These are phyloP conservation scores for Pseudocercospora vitis DNA, from an alignment of 2,329 filamentous ascomycete species.

Conservation along the genomic window DNA sequence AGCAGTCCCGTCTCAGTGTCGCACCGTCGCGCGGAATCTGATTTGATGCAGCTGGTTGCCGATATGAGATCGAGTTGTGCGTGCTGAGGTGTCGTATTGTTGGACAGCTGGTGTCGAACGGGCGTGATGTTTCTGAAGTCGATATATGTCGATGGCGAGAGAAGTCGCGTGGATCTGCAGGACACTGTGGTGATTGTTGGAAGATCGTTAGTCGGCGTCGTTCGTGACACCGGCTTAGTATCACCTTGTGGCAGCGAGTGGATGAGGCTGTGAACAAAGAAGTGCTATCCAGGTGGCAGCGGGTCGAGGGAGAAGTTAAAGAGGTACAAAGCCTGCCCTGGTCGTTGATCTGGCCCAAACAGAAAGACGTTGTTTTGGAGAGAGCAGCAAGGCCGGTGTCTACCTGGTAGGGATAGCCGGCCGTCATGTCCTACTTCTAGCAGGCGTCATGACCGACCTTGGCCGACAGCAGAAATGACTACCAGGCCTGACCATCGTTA, in stretches of 20 bases:
- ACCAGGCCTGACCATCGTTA: constrained; percentile 32
- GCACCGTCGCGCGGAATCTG: constrained; percentile 19
- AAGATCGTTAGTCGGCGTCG: constrained; percentile 23
- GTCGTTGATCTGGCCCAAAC: constrained; percentile 24
- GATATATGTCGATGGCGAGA: constrained; percentile 26
- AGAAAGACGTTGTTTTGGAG: constrained; percentile 28
- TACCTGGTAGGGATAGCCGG: constrained; percentile 34
- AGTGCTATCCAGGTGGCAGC: constrained; percentile 25
- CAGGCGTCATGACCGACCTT: constrained; percentile 34
- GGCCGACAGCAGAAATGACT: constrained; percentile 33
- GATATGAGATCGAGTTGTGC: constrained; percentile 17
- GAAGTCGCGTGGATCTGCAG: constrained; percentile 22
- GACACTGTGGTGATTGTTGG: constrained; percentile 22
- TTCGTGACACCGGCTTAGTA: constrained; percentile 29
- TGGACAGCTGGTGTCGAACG: constrained; percentile 24
- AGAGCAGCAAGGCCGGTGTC: constrained; percentile 28
- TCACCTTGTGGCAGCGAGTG: constrained; percentile 26
- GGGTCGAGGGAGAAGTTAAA: constrained; percentile 20
- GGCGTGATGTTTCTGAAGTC: constrained; percentile 22
- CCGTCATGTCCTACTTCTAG: constrained; percentile 29
- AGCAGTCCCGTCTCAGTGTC: constrained; percentile 2
- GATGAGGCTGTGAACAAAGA: constrained; percentile 30
- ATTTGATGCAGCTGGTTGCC: constrained; percentile 14
- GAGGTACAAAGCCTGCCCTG: constrained; percentile 23
- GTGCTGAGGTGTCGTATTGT: constrained; percentile 16